Percentiles rank a stretch among this genome's conserved stretches.
Evolutionary conservation across 192 early-diverging fungal genomes (phyloP).

Genomic region (Coemansia sp.): DNA sequence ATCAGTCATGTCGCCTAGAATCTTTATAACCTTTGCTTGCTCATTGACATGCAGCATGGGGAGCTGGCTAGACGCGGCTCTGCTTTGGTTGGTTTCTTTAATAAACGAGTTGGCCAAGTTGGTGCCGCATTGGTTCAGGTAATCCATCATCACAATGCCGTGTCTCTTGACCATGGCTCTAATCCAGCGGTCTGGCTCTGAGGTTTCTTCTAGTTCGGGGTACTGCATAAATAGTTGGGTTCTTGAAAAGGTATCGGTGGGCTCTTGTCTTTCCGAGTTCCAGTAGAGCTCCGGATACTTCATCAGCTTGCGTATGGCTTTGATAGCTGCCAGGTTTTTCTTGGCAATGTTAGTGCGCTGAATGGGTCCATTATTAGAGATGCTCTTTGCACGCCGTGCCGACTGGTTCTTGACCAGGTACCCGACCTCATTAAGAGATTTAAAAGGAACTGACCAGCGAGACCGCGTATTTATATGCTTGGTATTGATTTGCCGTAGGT

Average conservation of each 20-base stretch:
- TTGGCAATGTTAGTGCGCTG: constrained; percentile 44
- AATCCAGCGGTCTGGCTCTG: constrained; percentile 44
- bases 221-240: background rate
- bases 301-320: constrained; percentile 34
- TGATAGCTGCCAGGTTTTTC: constrained; percentile 40
- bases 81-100: constrained; percentile 13
- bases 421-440: constrained; percentile 44
- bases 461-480: constrained; percentile 50
- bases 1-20: constrained; percentile 18
- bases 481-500: constrained; percentile 44
- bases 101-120: constrained; percentile 33
- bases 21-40: background rate
- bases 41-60: too few species aligned
- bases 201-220: constrained; percentile 26
- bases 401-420: constrained; percentile 46
- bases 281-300: constrained; percentile 20
- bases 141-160: constrained; percentile 26
- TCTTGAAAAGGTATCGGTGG: background rate
- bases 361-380: background rate
- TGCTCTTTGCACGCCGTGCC: constrained; percentile 14
- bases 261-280: constrained; percentile 5
- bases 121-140: constrained; percentile 30
- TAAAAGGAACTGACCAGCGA: constrained; percentile 49
- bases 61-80: background rate
- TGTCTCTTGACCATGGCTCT: constrained; percentile 47